phyloP scores from a whole-genome alignment of 257 asterid species.

The Solanum dulcamara region DNA sequence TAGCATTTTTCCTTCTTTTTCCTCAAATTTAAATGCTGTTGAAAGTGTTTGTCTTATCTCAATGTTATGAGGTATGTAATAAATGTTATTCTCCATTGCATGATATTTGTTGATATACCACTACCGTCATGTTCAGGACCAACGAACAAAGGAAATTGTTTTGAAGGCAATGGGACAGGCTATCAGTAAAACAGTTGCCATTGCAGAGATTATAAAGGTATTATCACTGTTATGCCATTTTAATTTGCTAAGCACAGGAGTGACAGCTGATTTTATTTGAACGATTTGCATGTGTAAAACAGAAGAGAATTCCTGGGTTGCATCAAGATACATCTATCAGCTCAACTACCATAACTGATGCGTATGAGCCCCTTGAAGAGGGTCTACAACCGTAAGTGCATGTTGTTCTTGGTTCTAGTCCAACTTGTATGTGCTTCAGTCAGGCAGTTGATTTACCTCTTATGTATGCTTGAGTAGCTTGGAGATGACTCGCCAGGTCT shows the following conservation, averaged over 20 bases:
- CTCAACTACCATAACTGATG: conserved; percentile 47
- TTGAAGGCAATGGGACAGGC: conserved; percentile 61
- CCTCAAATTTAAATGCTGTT: not conserved
- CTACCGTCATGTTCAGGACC: conserved; percentile 21
- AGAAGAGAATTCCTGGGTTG: conserved; percentile 39
- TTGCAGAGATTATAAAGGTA: conserved; percentile 59
- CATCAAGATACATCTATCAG: conserved; percentile 41
- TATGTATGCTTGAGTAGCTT: conserved; percentile 21
- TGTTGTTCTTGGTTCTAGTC: not conserved
- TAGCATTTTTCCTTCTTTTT: not conserved
- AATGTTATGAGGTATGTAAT: not conserved
- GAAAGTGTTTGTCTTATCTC: not conserved
- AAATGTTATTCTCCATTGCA: not conserved
- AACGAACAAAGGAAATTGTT: conserved; percentile 26
- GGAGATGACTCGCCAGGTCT: conserved; percentile 58
- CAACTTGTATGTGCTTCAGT: not conserved
- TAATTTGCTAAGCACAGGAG: not conserved
- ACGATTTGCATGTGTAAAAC: not conserved
- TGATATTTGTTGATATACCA: not conserved
- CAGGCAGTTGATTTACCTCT: not conserved
- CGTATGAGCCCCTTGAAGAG: conserved; percentile 53
- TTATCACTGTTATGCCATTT: not conserved
- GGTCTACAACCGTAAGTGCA: conserved; percentile 41
- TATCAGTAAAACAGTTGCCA: conserved; percentile 44
- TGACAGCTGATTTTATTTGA: not conserved